Evolutionary conservation across 352 stramenopile genomes (phyloP).

Genomic region (Phytophthora brassicae): DNA sequence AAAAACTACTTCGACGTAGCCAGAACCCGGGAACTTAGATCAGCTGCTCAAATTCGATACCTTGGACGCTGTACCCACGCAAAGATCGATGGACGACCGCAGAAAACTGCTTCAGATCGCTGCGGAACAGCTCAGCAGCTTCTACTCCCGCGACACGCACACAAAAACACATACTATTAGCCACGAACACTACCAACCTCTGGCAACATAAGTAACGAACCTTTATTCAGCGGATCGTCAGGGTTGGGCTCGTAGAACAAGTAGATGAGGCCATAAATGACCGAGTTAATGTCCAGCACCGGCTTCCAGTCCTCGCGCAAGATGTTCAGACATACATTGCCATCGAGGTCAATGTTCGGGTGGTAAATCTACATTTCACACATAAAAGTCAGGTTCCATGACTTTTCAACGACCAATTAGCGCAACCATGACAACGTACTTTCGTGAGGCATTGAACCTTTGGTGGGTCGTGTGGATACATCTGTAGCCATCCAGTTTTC

Average conservation of each 20-base stretch:
- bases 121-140: slow-evolving; percentile 96
- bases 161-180: slow-evolving; percentile 3
- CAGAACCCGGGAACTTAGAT: slow-evolving; percentile 42
- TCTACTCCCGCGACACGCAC: slow-evolving; percentile 53
- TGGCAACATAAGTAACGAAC: slow-evolving; percentile 24
- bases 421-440: slow-evolving; percentile 28
- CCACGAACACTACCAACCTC: not conserved
- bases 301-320: slow-evolving; percentile 98
- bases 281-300: slow-evolving; percentile 98
- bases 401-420: not conserved
- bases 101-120: slow-evolving; percentile 92
- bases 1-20: slow-evolving; percentile 2
- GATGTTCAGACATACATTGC: slow-evolving; percentile 98
- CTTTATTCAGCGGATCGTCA: slow-evolving; percentile 97
- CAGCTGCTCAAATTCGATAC: slow-evolving; percentile 83
- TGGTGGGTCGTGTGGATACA: slow-evolving; percentile 96
- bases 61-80: slow-evolving; percentile 78
- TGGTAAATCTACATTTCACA: slow-evolving; percentile 94
- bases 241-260: slow-evolving; percentile 99
- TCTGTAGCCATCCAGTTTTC: slow-evolving; percentile 38
- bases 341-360: slow-evolving; percentile 98
- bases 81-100: slow-evolving; percentile 87
- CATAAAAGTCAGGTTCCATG: not conserved
- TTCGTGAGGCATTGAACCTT: slow-evolving; percentile 97
- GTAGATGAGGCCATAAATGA: slow-evolving; percentile 99